Percentiles rank a stretch among this genome's conserved stretches.
phyloP scores from a whole-genome alignment of 2,329 filamentous ascomycete species.

The Pseudocercospora ulei region DNA sequence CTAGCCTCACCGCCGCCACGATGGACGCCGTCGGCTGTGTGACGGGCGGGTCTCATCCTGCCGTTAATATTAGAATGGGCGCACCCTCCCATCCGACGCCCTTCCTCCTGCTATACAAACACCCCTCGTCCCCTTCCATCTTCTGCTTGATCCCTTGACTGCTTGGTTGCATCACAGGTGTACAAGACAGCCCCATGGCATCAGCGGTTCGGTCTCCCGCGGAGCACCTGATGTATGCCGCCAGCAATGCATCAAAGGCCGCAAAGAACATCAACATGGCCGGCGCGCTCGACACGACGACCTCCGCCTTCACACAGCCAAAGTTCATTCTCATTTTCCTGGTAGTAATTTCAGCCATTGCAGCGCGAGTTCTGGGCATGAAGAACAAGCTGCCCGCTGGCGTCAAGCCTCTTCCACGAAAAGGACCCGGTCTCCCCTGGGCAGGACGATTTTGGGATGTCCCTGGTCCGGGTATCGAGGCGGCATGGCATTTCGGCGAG shows the following conservation, averaged over 20 bases:
- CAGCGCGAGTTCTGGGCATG: constrained; percentile 15
- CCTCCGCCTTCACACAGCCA: constrained; percentile 12
- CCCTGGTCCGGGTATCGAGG: constrained; percentile 30
- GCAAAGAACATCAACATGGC: constrained; percentile 3
- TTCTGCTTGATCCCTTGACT: constrained; percentile 1
- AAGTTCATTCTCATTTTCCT: constrained; percentile 16
- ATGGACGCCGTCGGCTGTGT: background rate
- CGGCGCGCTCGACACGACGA: background rate
- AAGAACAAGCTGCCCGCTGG: constrained; percentile 25
- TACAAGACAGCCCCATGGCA: constrained; percentile 2
- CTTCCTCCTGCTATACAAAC: constrained; percentile 3
- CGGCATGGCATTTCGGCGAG: constrained; percentile 33
- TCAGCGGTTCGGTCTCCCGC: constrained; percentile 2
- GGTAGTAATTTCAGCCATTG: constrained; percentile 12
- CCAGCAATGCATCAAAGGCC: constrained; percentile 1
- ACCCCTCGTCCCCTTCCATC: too few species aligned
- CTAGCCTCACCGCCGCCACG: background rate
- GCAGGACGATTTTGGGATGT: constrained; percentile 33
- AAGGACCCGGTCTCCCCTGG: constrained; percentile 27
- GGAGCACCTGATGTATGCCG: constrained; percentile 3
- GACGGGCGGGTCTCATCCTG: constrained; percentile 3
- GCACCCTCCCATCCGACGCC: background rate
- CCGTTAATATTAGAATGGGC: constrained; percentile 6
- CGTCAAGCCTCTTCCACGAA: constrained; percentile 25
- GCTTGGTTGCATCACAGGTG: constrained; percentile 4